Evolutionary conservation across 2,329 filamentous ascomycete genomes (phyloP).

Genomic region (Ambrosiella beaveri): DNA sequence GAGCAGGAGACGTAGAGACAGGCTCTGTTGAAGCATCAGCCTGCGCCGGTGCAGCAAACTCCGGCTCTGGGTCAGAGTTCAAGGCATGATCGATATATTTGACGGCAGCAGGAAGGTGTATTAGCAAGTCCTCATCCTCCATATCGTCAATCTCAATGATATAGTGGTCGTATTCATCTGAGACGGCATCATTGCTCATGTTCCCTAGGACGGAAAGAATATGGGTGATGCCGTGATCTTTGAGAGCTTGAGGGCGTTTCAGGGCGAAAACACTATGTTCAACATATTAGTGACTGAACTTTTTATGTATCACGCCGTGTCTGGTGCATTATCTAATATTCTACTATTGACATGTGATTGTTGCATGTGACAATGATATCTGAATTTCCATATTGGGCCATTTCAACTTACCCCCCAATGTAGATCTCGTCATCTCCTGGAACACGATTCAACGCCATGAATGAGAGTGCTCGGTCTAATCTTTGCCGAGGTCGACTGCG

Average conservation of each 20-base stretch:
- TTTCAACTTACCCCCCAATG: constrained; percentile 22
- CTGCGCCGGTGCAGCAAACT: neutral
- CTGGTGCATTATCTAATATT: too few relatives aligned
- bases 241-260: constrained; percentile 50
- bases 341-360: too few relatives aligned
- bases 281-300: neutral
- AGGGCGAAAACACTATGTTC: constrained; percentile 56
- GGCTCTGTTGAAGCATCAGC: neutral
- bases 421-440: constrained; percentile 26
- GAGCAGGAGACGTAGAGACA: neutral
- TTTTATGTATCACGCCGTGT: neutral
- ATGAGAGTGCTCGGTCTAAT: constrained; percentile 9
- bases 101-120: constrained; percentile 62
- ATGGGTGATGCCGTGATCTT: constrained; percentile 66
- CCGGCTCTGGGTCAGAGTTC: constrained; percentile 14
- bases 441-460: constrained; percentile 27
- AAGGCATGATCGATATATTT: constrained; percentile 70
- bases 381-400: neutral
- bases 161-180: constrained; percentile 46
- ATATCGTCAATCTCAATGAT: constrained; percentile 79
- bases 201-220: constrained; percentile 62
- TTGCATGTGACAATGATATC: neutral
- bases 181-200: constrained; percentile 7
- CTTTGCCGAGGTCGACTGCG: constrained; percentile 8
- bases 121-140: constrained; percentile 71